These are phyloP conservation scores for Macrocystidia cucumis DNA, from an alignment of 1,284 basidiomycete species.

Conservation along the genomic window DNA sequence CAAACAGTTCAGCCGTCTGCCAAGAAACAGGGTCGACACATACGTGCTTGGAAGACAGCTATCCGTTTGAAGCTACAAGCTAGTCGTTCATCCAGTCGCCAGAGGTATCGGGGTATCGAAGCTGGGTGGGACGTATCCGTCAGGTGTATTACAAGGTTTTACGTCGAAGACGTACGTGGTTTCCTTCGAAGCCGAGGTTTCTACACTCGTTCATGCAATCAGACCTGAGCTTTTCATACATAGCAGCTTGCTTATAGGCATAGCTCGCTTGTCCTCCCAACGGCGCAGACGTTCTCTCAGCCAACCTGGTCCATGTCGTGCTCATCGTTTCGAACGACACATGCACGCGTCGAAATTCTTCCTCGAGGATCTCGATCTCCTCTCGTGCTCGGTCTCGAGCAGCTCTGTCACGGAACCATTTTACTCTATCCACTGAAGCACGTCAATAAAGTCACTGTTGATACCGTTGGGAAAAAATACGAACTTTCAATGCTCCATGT, in stretches of 20 bases:
- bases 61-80: no score
- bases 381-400: conserved; percentile 13
- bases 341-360: conserved; percentile 10
- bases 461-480: not conserved
- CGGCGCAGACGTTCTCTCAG: not conserved
- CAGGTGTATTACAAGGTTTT: no score
- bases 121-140: no score
- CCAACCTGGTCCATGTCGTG: conserved; percentile 9
- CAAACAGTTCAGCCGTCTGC: no score
- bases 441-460: not conserved
- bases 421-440: conserved; percentile 13
- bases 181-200: no score
- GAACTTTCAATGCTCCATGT: conserved; percentile 12
- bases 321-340: conserved; percentile 7
- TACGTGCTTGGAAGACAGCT: no score
- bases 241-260: conserved; percentile 9
- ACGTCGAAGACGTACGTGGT: no score
- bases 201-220: no score
- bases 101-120: no score
- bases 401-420: conserved; percentile 15
- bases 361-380: conserved; percentile 16
- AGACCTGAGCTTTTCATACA: conserved; percentile 6
- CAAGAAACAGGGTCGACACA: no score
- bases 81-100: no score
- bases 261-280: conserved; percentile 7